phyloP scores from a whole-genome alignment of 345 rosid species.

The Citrus unshiu region DNA sequence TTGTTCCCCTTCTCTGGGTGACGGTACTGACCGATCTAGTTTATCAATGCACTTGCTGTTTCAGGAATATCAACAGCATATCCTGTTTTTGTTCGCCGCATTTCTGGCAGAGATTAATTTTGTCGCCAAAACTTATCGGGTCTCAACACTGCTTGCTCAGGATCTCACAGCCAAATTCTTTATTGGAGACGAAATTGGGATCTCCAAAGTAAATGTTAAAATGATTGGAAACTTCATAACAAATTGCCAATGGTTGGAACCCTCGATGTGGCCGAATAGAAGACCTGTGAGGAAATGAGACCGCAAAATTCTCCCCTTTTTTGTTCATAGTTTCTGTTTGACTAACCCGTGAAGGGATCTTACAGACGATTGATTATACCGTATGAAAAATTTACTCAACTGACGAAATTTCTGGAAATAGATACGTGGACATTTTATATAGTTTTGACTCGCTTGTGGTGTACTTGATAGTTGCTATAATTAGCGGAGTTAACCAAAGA shows the following conservation, averaged over 20 bases:
- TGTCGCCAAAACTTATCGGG: background rate
- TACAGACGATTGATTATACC: too few species aligned
- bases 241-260: background rate
- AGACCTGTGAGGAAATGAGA: background rate
- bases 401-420: background rate
- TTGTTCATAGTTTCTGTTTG: background rate
- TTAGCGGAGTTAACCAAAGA: too few species aligned
- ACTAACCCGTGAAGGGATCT: background rate
- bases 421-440: background rate
- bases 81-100: background rate
- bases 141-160: background rate
- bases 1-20: background rate
- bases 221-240: background rate
- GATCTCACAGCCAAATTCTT: conserved; percentile 2
- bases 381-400: background rate
- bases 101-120: background rate
- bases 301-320: background rate
- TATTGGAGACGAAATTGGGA: background rate
- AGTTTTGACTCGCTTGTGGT: too few species aligned
- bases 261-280: background rate
- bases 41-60: background rate
- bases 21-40: background rate
- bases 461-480: too few species aligned
- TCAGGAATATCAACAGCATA: background rate
- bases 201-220: background rate